Base-by-base conservation (phyloP, 805 yeast species). In the Yarrowia bubula region DNA sequence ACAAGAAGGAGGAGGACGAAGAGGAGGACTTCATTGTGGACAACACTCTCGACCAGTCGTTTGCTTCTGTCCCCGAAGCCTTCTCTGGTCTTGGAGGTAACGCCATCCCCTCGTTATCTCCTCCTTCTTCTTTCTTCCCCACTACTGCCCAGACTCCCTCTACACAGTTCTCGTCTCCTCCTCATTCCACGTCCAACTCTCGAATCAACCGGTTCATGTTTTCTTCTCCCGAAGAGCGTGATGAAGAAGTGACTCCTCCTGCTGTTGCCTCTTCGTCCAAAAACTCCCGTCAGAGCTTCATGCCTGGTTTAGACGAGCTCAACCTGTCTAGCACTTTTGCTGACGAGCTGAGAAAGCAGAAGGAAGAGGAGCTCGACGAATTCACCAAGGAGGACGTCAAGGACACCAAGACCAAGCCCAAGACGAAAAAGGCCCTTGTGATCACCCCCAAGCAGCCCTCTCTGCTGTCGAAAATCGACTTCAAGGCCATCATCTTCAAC, bases 301-400 rank as follows among this genome's bases (percentile, higher is more conserved):
- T 70, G 71, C 72, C 72, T 4, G 61, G 50, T 18, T 28, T 69
- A 44, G 51, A 44, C 3, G 67, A 69, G 38, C 66, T 69, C 43
- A 58, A 64, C 22, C 43, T 32, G 43, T 33, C 43, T 41, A 43
- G 41, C 47, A 15, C 41, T 44, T 39, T 50, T 46, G 41, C 64
- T 18, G 42, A 39, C n/a, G 65, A 64, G 57, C 18, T 39, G 39
- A 37, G 33, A 28, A 17, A 41, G 37, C 63, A 64, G 14, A 61
- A 64, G 57, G 65, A 58, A 8, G 53, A 11, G 7, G 64, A 53
- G 51, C 60, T 37, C 17, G 47, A 48, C 10, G 61, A 39, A n/a
- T 42, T 18, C 4, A 48, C 33, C 9, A 42, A 55, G 50, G 42
- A 65, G 18, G 57, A 47, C 2, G 35, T 28, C 13, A 35, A 35